A percentile compares a stretch with the other conserved stretches of the same genome.
Evolutionary conservation across 2,329 filamentous ascomycete species (phyloP).

Genomic region (Botryotinia calthae): DNA sequence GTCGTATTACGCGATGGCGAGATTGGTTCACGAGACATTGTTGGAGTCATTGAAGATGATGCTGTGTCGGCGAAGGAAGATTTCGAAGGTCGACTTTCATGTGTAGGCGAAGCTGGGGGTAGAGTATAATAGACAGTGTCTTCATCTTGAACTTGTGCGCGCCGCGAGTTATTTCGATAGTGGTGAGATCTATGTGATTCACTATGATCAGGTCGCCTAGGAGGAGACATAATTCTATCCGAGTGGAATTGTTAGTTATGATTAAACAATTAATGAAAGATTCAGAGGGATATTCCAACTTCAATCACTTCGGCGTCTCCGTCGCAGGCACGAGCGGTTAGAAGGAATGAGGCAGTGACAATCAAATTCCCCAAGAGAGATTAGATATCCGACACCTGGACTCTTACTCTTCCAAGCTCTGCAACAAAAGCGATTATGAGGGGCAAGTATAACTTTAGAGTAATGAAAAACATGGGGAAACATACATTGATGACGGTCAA

Average conservation of each 20-base stretch:
- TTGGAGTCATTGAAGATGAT: slow-evolving; percentile 45
- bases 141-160: slow-evolving; percentile 63
- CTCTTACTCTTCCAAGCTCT: background rate
- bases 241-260: background rate
- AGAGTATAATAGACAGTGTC: slow-evolving; percentile 54
- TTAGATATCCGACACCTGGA: background rate
- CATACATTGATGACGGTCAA: slow-evolving; percentile 33
- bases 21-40: slow-evolving; percentile 51
- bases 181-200: slow-evolving; percentile 59
- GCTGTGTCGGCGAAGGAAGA: slow-evolving; percentile 59
- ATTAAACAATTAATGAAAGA: background rate
- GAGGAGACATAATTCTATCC: slow-evolving; percentile 55
- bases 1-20: slow-evolving; percentile 27
- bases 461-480: slow-evolving; percentile 22
- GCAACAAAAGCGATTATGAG: background rate
- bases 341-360: slow-evolving; percentile 9
- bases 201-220: slow-evolving; percentile 48
- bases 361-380: slow-evolving; percentile 6
- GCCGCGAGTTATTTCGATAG: slow-evolving; percentile 65
- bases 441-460: slow-evolving; percentile 4
- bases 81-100: slow-evolving; percentile 55
- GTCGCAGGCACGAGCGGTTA: background rate
- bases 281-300: slow-evolving; percentile 17
- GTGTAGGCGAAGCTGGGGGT: slow-evolving; percentile 34
- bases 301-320: slow-evolving; percentile 1